Evolutionary conservation across 345 rosid genomes (phyloP).

Genomic region (Eucalyptus virginea): DNA sequence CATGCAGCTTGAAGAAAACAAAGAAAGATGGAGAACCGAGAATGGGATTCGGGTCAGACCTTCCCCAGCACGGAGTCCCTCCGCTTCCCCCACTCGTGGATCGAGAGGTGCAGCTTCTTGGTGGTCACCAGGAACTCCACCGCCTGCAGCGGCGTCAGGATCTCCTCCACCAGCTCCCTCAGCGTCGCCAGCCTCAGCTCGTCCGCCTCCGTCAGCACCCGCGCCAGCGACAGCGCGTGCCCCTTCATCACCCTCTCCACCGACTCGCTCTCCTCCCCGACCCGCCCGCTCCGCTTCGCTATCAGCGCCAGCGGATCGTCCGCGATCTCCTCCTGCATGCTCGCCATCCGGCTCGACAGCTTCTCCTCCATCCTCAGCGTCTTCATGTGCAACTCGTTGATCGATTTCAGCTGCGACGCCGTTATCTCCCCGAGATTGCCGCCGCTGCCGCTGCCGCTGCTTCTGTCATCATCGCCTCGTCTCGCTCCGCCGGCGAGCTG

Average conservation of each 20-base stretch:
- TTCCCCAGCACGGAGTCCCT: background rate
- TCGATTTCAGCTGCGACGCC: background rate
- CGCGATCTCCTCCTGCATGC: slow-evolving; percentile 1
- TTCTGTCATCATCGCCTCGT: background rate
- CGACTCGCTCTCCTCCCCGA: background rate
- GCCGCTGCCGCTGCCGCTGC: background rate
- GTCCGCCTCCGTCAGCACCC: slow-evolving; percentile 1
- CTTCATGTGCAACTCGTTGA: background rate
- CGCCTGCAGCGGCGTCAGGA: background rate
- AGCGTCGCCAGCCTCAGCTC: background rate
- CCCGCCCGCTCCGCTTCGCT: background rate
- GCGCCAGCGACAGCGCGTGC: background rate
- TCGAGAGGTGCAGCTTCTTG: background rate
- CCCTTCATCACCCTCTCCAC: background rate
- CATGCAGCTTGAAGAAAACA: background rate
- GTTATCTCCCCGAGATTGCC: background rate
- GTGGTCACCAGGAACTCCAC: background rate
- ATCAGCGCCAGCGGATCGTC: background rate
- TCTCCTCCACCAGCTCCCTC: background rate
- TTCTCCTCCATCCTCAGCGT: background rate
- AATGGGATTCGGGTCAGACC: background rate
- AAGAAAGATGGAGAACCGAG: background rate
- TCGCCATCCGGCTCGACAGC: background rate
- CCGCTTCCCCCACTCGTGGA: background rate
- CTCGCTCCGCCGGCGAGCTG: background rate